Evolutionary conservation across 148 eudicot species (phyloP).

Genomic region (Tetragonia tetragonoides): DNA sequence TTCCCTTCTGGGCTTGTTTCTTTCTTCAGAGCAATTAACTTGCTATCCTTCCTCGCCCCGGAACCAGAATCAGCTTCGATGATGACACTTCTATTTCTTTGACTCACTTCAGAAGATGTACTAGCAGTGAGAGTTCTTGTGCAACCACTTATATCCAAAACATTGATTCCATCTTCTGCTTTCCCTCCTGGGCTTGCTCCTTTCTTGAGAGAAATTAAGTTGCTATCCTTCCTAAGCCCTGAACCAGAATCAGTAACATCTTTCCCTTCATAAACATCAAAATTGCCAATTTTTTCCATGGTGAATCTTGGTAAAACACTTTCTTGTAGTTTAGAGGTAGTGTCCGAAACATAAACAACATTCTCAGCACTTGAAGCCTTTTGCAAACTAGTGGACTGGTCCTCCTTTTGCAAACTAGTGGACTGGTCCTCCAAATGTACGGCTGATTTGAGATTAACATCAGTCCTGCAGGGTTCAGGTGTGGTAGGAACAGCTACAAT

Average conservation of each 20-base stretch:
- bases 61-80: conserved; percentile 13
- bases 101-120: neutral
- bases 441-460: conserved; percentile 29
- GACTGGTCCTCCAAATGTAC: conserved; percentile 24
- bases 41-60: conserved; percentile 11
- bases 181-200: conserved; percentile 10
- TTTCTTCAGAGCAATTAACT: neutral
- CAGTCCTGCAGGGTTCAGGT: conserved; percentile 27
- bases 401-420: conserved; percentile 27
- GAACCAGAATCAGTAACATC: conserved; percentile 17
- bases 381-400: conserved; percentile 24
- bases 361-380: conserved; percentile 24
- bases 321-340: conserved; percentile 13
- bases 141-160: neutral
- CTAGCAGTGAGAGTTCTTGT: neutral
- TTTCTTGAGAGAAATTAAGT: neutral
- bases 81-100: neutral
- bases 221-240: conserved; percentile 12
- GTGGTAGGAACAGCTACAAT: conserved; percentile 30
- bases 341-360: conserved; percentile 19
- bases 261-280: conserved; percentile 16
- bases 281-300: conserved; percentile 16
- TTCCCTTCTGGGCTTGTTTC: conserved; percentile 11
- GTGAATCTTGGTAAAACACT: conserved; percentile 4
- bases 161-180: conserved; percentile 9